Base-by-base conservation (phyloP, 805 yeast genomes). In the Kodamaea nitidulidarum region DNA sequence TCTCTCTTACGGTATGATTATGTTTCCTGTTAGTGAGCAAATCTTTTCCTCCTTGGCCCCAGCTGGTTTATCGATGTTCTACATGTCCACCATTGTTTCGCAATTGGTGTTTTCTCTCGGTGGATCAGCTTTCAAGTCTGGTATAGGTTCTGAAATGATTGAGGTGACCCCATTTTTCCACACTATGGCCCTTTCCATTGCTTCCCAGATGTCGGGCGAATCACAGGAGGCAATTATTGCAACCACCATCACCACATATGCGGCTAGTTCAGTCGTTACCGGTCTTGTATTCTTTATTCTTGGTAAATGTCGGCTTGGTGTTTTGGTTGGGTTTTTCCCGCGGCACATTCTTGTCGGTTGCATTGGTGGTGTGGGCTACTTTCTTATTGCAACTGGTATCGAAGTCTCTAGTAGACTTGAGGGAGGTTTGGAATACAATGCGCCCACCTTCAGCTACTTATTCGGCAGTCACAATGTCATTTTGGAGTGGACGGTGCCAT, bases 161-260 rank as follows among this genome's bases (percentile, higher is more conserved):
- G 98, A 93, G 60, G 88, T 93, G n/a, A 95, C 96, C 2, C 98
- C 98, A 2, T 93, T 93, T 59, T 91, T 91, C 69, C 98, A 93
- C 55, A 75, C 95, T 2, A 90, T 93, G 95, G 97, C 97, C 1
- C 67, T 76, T 18, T 67, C 81, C 10, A 81, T 93, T 35, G 67
- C 81, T 58, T 56, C 61, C 2, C 67, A 71, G 15, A 68, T 86
- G 51, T 67, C 65, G 2, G 59, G 65, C 16, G 60, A 59, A n/a
- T 60, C 65, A 20, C 52, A 67, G 27, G 74, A 71, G 8, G 79
- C 73, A 9, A 74, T 88, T 4, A 67, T 88, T 25, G 81, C 96
- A 1, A 93, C 98, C 0, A 88, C 96, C 0, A 78, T 93, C 15
- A 78, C 88, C 11, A 78, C 96, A 1, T 93, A 80, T 60, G 91